Evolutionary conservation across 2,329 filamentous ascomycete species (phyloP), one percentile per base, ranked within the genome.

Genomic region (Hypoxylon sp.): DNA sequence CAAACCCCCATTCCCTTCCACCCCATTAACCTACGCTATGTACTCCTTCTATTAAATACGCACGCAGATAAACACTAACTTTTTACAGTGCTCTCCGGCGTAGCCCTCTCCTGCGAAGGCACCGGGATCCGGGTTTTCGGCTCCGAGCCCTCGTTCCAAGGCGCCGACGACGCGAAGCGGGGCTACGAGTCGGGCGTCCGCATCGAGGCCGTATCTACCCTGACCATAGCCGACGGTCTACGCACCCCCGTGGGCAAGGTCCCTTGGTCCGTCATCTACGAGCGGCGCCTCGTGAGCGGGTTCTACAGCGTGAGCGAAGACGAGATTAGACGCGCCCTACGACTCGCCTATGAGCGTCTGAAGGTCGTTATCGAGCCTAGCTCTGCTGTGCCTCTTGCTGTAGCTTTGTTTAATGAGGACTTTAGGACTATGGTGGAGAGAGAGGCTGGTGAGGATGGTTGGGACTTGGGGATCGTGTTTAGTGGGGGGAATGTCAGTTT

Each of bases 291-390:
- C 64, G 91, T 97, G 0, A 77, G 82, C 1, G 91, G 87, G 0
- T 87, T 97, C 74, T 90, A 88, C 80, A 87, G 87, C 61, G 95
- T 97, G 0, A 89, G 85, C 0, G 95, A 98, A 80, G 90, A 91
- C 60, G 89, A 97, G 84, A 98, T 98, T 78, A 86, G 87, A 75
- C 85, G 84, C 22, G 92, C 94, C 11, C 86, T 97, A 87, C 82
- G 87, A 68, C 80, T 98, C 69, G 91, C 97, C 35, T 82, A 94
- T 69, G 95, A 98, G 86, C 84, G 94, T 64, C 89, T 96, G 85
- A 98, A 98, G 87, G 82, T 97, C 51, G 89, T 98, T 22, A 90
- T 98, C 11, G 95, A 98, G 84, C 95, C 95, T 22, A 94, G 91
- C 80, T 89, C 92, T 0, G 94, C 91, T 2, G 94, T 98, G n/a